Evolutionary conservation across 73 alveolate genomes (phyloP), one percentile per base, ranked within the genome.

Genomic region (Paramecium octaurelia): DNA sequence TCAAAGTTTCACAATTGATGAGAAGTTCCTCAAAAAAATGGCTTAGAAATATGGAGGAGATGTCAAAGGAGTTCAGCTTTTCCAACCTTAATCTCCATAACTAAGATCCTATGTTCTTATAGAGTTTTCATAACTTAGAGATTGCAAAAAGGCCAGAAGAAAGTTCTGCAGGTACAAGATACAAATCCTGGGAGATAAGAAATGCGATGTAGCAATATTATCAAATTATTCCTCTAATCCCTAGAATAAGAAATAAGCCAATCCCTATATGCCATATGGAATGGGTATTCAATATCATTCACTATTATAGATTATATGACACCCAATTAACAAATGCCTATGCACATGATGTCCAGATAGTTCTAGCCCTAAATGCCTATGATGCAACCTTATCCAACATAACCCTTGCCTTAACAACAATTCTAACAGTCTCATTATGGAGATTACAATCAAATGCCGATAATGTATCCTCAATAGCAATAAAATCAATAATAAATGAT

Each of bases 41-140:
- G 86, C 86, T 71, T 46, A 71, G 31, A 71, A 71, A 20, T 71
- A 35, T 71, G 86, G 86, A 71, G 86, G 86, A 18, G 31, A 31
- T 31, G 58, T 71, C 8, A 23, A 27, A 27, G 86, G 86, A 21
- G 8, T 71, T 18, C 14, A 71, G n/a, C 11, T 27, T 6, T 31
- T 71, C 42, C 31, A 21, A 31, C 86, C 86, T 8, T 31, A 71
- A 18, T 18, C 46, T 3, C 58, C 48, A 27, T 35, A 71, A 71
- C 11, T 71, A 21, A 71, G 86, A 71, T 27, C 58, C 5, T 71
- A 71, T 35, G 29, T 71, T 27, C 23, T 71, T n/a, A 71, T 71
- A 8, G 86, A 71, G 34, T 71, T 71, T 34, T 16, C 16, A 0
- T 31, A 71, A 31, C 57, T 71, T 6, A 71, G 58, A 71, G 86